Base-by-base conservation (phyloP, 768 basidiomycete genomes). In the Rickenella mellea region DNA sequence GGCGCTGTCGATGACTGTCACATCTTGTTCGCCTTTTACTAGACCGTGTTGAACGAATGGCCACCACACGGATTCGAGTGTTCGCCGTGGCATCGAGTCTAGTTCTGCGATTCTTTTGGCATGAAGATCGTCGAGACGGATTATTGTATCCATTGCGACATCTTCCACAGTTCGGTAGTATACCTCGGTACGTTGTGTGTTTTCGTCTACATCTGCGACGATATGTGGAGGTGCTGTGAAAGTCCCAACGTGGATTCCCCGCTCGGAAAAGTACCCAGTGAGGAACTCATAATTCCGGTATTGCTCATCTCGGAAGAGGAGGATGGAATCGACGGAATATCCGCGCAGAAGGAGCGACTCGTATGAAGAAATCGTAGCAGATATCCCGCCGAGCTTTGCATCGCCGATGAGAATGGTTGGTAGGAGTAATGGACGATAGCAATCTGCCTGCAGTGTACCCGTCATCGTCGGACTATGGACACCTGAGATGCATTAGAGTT, bases 21-120 rank as follows among this genome's bases (percentile, higher is more conserved):
- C 82, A 51, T 92, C 82, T 30, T 75, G 58, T 41, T 80, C 76
- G 38, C 68, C 65, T 46, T 76, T 72, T 35, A 89, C 68, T 14
- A 79, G 66, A 0, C 76, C 77, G 49, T 98, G 94, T 56, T 98
- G 94, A 1, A 91, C 89, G 56, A 98, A 98, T 0, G 94, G 94
- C 90, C 92, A 98, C 94, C 94, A 98, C 33, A 96, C 69, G 2
- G 70, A 70, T 41, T 90, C 71, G 32, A 86, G 65, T 1, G 91
- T 81, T 27, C 92, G 74, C 8, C 66, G 65, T 3, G 89, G 77
- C 79, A 94, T 89, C 1, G 81, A 73, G 38, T 79, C 73, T 6
- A 98, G 73, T 31, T 84, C 76, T 9, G 69, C 55, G n/a, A 96
- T 58, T 5, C 94, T 72, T n/a, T 58, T 51, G 0, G 55, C 47